Evolutionary conservation across 2,329 filamentous ascomycete species (phyloP), one percentile per base, ranked within the genome.

Genomic region (Phaeosphaeria sp.): DNA sequence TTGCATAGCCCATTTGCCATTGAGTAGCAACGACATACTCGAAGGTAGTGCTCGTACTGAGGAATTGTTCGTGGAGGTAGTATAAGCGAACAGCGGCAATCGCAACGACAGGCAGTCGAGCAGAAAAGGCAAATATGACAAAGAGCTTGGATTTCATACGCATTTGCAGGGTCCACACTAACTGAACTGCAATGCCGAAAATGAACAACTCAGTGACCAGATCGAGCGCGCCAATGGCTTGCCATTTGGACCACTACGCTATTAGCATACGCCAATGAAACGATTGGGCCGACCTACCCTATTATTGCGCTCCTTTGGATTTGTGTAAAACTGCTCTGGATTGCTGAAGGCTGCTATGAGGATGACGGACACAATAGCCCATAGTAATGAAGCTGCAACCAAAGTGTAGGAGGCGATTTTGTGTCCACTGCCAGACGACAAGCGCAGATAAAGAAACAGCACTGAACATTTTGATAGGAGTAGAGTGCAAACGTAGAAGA

Each of bases 1-100:
- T 72, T 3, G 72, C 72, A 41, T 74, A 76, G n/a, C 71, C 66
- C 58, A 75, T 69, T n/a, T 76, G 70, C 67, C 71, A 75, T 44
- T 75, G 71, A 22, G 69, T 73, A 9, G 67, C 65, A 2, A 76
- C 64, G n/a, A 71, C 22, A 15, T 71, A 70, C 48, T 68, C 70
- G 47, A 72, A 70, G 3, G 65, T 65, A 15, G 62, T 56, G 49
- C 62, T 60, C 6, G 41, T 48, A 42, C 62, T 55, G 50, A 46
- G 9, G 54, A 72, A 51, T 10, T 63, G 62, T 15, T 62, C 23
- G 25, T 59, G 61, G 6, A 75, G 58, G 55, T 70, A 74, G 52
- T 69, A 52, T 15, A 74, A 63, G 36, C 73, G 70, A 2, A 68
- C 52, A 15, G 63, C 62, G 9, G 69, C 61, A 30, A 69, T 66